phyloP scores from a whole-genome alignment of 306 rosid genomes.

The Vigna trinervia region DNA sequence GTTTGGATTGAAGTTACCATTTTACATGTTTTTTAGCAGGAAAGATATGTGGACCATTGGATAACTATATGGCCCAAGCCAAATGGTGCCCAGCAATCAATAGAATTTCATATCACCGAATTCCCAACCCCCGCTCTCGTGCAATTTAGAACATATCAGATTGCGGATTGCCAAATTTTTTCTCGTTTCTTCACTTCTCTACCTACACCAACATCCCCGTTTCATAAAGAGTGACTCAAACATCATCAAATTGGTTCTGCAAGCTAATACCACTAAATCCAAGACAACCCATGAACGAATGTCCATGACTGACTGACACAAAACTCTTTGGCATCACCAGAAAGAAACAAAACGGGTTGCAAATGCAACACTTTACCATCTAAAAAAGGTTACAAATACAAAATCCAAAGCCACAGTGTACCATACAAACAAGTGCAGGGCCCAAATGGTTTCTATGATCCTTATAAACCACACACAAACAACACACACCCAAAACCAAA shows the following conservation, averaged over 20 bases:
- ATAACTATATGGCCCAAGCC: neutral
- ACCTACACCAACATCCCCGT: neutral
- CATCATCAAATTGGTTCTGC: neutral
- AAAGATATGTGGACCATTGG: neutral
- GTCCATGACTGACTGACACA: neutral
- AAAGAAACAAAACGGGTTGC: constrained; percentile 23
- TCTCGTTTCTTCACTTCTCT: constrained; percentile 7
- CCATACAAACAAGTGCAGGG: neutral
- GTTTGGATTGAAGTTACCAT: neutral
- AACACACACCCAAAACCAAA: neutral
- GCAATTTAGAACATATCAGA: neutral
- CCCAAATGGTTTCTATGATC: constrained; percentile 6
- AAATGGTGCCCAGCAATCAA: neutral
- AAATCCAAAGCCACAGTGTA: neutral
- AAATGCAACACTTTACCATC: neutral
- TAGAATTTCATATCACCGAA: neutral
- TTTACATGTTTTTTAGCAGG: neutral
- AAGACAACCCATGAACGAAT: neutral
- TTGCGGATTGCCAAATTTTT: neutral
- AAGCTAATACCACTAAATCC: neutral
- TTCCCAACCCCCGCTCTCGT: neutral
- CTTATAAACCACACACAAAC: constrained; percentile 1
- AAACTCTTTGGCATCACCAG: neutral
- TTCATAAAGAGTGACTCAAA: constrained; percentile 29
- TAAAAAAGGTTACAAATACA: neutral